A percentile compares a stretch with the other conserved stretches of the same genome.
phyloP scores from a whole-genome alignment of 805 yeast genomes.

The Yarrowia deformans region DNA sequence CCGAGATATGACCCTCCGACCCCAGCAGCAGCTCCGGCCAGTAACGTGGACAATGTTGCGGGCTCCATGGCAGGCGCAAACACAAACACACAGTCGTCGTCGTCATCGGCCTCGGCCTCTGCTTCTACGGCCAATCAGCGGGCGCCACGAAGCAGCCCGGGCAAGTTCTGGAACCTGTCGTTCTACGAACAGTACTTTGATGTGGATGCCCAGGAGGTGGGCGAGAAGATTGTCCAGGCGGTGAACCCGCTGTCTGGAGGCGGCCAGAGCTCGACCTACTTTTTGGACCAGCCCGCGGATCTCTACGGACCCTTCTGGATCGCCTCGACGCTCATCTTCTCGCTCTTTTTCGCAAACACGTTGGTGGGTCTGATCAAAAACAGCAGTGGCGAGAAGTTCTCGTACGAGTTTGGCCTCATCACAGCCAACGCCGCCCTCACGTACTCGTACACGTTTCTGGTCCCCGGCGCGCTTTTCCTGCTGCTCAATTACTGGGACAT shows the following conservation, averaged over 20 bases:
- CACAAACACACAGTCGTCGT: constrained; percentile 22
- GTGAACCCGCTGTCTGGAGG: constrained; percentile 58
- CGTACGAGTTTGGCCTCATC: constrained; percentile 66
- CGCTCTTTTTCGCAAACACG: constrained; percentile 77
- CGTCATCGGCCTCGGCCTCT: not conserved
- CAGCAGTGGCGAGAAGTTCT: constrained; percentile 56
- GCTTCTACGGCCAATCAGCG: constrained; percentile 9
- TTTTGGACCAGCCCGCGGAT: constrained; percentile 62
- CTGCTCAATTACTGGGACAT: constrained; percentile 64
- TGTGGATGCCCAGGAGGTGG: constrained; percentile 69
- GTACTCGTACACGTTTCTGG: constrained; percentile 74
- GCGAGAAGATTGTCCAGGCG: constrained; percentile 60
- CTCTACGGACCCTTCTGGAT: constrained; percentile 92
- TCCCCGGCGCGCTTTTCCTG: constrained; percentile 66
- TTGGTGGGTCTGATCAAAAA: constrained; percentile 70
- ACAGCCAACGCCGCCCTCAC: constrained; percentile 73
- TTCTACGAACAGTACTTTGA: constrained; percentile 74
- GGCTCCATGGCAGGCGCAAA: constrained; percentile 9
- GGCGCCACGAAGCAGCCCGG: constrained; percentile 24
- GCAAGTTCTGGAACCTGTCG: constrained; percentile 49
- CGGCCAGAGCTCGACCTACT: constrained; percentile 45
- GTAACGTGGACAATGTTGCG: constrained; percentile 19
- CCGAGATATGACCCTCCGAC: constrained; percentile 30
- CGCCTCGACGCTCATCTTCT: constrained; percentile 77
- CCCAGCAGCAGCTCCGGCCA: not conserved